phyloP scores from a whole-genome alignment of 1,139 yeast species.

The Pichia sp. region DNA sequence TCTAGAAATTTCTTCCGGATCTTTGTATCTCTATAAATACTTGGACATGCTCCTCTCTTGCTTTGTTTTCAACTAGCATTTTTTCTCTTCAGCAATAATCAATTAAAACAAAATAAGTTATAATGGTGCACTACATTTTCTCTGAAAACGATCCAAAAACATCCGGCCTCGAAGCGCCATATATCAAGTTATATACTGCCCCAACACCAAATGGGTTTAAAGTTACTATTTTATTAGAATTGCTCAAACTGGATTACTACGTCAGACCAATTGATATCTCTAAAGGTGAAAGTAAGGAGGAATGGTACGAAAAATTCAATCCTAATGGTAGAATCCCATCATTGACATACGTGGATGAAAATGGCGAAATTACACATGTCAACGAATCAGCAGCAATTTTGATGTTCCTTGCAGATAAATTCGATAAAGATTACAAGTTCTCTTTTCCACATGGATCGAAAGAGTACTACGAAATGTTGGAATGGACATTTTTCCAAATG shows the following conservation, averaged over 20 bases:
- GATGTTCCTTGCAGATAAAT: slow-evolving; percentile 46
- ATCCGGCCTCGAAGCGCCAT: slow-evolving; percentile 24
- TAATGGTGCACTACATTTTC: slow-evolving; percentile 20
- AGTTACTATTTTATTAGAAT: slow-evolving; percentile 38
- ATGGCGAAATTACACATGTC: slow-evolving; percentile 31
- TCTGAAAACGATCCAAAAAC: slow-evolving; percentile 28
- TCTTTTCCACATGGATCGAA: slow-evolving; percentile 37
- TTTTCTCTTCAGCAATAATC: no score
- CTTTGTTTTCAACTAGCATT: no score
- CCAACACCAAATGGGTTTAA: slow-evolving; percentile 55
- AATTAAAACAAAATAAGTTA: not conserved
- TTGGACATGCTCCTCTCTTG: no score
- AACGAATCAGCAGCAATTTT: slow-evolving; percentile 56
- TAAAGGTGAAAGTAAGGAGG: slow-evolving; percentile 35
- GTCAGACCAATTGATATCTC: slow-evolving; percentile 33
- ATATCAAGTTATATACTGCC: slow-evolving; percentile 35
- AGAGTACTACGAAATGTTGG: slow-evolving; percentile 42
- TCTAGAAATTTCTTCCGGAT: not conserved
- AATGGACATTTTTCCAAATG: slow-evolving; percentile 47
- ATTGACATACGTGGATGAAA: slow-evolving; percentile 36
- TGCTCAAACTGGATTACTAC: slow-evolving; percentile 41
- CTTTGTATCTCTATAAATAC: not conserved
- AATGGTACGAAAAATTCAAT: slow-evolving; percentile 46
- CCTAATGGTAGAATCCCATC: slow-evolving; percentile 61
- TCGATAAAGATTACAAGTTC: slow-evolving; percentile 44